Evolutionary conservation across 2,329 filamentous ascomycete genomes (phyloP), one percentile per base, ranked within the genome.

Genomic region (Colletotrichum sp.): DNA sequence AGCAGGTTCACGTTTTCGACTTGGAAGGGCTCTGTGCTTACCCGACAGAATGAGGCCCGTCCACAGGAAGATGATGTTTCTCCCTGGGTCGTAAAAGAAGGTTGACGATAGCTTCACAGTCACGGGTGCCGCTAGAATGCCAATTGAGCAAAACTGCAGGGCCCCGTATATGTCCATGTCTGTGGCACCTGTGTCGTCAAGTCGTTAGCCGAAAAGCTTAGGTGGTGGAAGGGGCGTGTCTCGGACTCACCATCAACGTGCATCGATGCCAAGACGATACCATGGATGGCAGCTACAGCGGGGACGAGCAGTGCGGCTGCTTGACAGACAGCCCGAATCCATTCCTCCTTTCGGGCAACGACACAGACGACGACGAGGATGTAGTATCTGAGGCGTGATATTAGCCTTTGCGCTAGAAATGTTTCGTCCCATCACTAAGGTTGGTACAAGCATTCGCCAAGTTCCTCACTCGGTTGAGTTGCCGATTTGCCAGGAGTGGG

Each of bases 121-220:
- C 0, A 92, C 87, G 0, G 92, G 93, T 6, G 91, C 92, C 2
- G 91, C 90, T 6, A 94, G 79, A 18, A 94, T 92, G 15, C 91
- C 92, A 49, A 94, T 92, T 0, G 92, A 88, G 75, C 92, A 94
- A 0, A 94, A 81, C 78, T 94, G 93, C 77, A 94, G 93, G 10
- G 92, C 92, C 2, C 93, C 93, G 72, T 90, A 94, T 5, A 94
- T 85, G 78, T 94, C 93, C 89, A 94, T 90, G 79, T 94, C 92
- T 16, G 93, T 88, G 16, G 90, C 92, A 68, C 85, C 92, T 93
- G 72, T 28, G 75, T 2, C 13, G 39, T n/a, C 10, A 8, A 32
- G 18, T 68, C 71, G 68, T 30, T 76, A 57, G 34, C 9, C 39
- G 62, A 26, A 13, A 13, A 49, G 21, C 21, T 21, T 26, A n/a